Evolutionary conservation across 371 early-diverging fungal genomes (phyloP), one percentile per base, ranked within the genome.

Genomic region (Haplosporangium sp.): DNA sequence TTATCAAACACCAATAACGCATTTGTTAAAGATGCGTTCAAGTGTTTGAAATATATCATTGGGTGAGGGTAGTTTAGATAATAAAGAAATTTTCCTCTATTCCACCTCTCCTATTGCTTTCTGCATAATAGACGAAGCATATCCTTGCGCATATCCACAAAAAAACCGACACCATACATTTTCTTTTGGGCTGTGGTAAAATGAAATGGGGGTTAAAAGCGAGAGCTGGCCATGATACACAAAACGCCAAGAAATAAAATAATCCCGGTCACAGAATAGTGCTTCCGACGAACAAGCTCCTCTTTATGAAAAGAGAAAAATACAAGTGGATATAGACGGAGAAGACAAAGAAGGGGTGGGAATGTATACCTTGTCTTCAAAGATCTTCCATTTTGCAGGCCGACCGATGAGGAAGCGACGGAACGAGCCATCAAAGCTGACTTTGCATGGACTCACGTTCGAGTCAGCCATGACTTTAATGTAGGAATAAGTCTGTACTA

Each of bases 401-500:
- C 70, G 65, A 12, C 50, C 37, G 14, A 76, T 46, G 51, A 70
- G 65, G 63, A 76, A 76, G 40, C 76, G 70, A 13, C 70, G 70
- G n/a, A 70, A 40, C 59, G 67, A 59, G 11, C 70, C 76, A 18
- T 70, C 70, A 47, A 51, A 66, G 70, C 66, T 63, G 62, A 76
- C 66, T 54, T 76, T 76, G 67, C 76, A 76, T 16, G 66, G 70
- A 51, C 76, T 70, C 67, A 37, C 55, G 58, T 57, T 59, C 18
- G 63, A 47, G 59, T 73, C 67, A n/a, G 57, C 67, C 67, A 73
- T 62, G 43, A 41, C 50, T 55, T 13, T 36, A 20, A n/a, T 37
- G 40, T 29, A 37, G 41, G 50, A 37, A n/a, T n/a, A n/a, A n/a
- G n/a, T n/a, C n/a, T n/a, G n/a, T n/a, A n/a, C n/a, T n/a, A n/a